Evolutionary conservation across 2,329 filamentous ascomycete species (phyloP), one percentile per base, ranked within the genome.

Genomic region (Xylaria sp.): DNA sequence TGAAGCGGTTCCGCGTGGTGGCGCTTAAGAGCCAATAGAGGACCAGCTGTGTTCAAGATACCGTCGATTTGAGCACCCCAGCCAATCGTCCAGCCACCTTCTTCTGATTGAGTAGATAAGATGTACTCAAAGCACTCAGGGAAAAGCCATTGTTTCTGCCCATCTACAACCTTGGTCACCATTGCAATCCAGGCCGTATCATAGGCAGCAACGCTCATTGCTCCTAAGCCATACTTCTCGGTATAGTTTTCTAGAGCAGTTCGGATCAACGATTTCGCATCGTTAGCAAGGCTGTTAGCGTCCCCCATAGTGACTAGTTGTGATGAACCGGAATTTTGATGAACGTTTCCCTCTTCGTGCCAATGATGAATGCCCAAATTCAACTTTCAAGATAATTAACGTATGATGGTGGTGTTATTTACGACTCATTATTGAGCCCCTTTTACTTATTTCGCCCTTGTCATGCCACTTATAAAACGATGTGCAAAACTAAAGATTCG

Each of bases 181-280:
- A 78, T 73, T 1, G 77, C 73, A 2, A 79, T 73, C 77, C 78
- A 79, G 2, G 78, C 78, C 1, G 78, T 79, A 57, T 79, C 77
- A 63, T 79, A 79, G 29, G 73, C 60, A 31, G 72, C 63, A 58
- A 70, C 67, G 27, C 73, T 75, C 71, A 77, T 73, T 0, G 71
- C 73, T 6, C 76, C 74, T 7, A 74, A 57, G 42, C 68, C 68
- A 66, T 69, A 69, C 54, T 69, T 62, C 9, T 65, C 68, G 15
- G 65, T 68, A 45, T 69, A 68, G 60, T 70, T 69, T 15, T 63
- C 61, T 7, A 70, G 17, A n/a, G 66, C 68, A 15, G 47, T 61
- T 59, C 61, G 66, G 17, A 71, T 67, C 61, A 71, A 61, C 63
- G 66, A 70, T 42, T 65, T 69, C 53, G 68, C 69, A 58, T 68